phyloP scores from a whole-genome alignment of 1,284 basidiomycete species.

The Gomphus bonarii region DNA sequence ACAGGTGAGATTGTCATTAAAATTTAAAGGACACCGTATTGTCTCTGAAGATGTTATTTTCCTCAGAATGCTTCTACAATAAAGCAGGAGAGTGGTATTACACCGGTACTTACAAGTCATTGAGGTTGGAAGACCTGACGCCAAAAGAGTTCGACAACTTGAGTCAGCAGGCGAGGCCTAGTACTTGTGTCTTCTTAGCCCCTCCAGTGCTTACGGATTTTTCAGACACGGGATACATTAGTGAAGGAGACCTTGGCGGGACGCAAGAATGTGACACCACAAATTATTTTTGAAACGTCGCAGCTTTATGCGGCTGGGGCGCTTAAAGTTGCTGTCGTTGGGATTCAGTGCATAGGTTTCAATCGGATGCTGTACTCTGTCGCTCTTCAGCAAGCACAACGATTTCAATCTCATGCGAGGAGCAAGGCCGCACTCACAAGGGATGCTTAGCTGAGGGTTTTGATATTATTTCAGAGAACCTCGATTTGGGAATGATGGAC shows the following conservation, averaged over 20 bases:
- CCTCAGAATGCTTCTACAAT: constrained; percentile 66
- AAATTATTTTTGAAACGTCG: constrained; percentile 59
- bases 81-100: constrained; percentile 73
- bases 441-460: not conserved
- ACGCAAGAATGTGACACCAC: constrained; percentile 64
- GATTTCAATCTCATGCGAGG: constrained; percentile 24
- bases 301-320: constrained; percentile 65
- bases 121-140: constrained; percentile 52
- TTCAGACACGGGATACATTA: constrained; percentile 49
- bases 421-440: not conserved
- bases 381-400: constrained; percentile 52
- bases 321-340: constrained; percentile 59
- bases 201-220: constrained; percentile 1
- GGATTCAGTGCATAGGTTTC: constrained; percentile 65
- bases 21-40: not conserved
- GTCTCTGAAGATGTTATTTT: not conserved
- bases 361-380: constrained; percentile 46
- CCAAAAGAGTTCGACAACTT: constrained; percentile 58
- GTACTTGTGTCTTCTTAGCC: not conserved
- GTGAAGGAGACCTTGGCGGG: constrained; percentile 58
- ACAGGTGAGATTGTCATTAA: constrained; percentile 36
- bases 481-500: not conserved
- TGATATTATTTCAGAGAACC: not conserved
- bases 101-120: constrained; percentile 60
- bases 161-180: constrained; percentile 41